Evolutionary conservation across 2,329 filamentous ascomycete species (phyloP).

Genomic region (Fusarium heterosporum): DNA sequence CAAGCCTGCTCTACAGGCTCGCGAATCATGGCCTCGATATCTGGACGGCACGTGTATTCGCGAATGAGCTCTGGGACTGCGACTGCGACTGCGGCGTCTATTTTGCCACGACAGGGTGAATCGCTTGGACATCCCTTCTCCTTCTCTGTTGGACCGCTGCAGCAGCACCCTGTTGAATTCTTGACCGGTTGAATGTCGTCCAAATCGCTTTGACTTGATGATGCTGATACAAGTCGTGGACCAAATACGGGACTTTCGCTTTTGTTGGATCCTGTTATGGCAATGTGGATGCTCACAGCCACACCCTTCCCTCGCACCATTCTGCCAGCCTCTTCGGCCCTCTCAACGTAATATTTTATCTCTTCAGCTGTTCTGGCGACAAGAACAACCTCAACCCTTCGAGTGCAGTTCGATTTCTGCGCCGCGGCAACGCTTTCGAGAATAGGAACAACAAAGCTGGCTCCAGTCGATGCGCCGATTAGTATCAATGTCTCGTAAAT

Average conservation of each 20-base stretch:
- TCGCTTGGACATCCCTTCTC: conserved; percentile 29
- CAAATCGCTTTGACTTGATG: conserved; percentile 34
- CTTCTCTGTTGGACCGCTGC: conserved; percentile 30
- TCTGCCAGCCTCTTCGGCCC: conserved; percentile 59
- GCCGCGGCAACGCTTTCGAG: conserved; percentile 64
- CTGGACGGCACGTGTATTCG: conserved; percentile 60
- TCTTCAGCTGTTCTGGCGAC: conserved; percentile 64
- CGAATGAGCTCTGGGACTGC: conserved; percentile 51
- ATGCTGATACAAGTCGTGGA: conserved; percentile 44
- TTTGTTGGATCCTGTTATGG: conserved; percentile 58
- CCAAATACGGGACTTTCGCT: conserved; percentile 41
- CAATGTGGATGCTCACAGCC: conserved; percentile 64
- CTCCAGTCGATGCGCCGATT: conserved; percentile 72
- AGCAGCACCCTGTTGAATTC: conserved; percentile 41
- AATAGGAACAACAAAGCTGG: conserved; percentile 70
- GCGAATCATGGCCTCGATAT: conserved; percentile 64
- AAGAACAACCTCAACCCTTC: conserved; percentile 65
- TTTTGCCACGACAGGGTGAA: conserved; percentile 24
- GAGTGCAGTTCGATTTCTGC: conserved; percentile 59
- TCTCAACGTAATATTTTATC: conserved; percentile 65
- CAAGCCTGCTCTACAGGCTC: conserved; percentile 66
- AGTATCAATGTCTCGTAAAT: conserved; percentile 70
- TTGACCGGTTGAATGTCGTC: conserved; percentile 35
- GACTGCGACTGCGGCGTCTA: conserved; percentile 3
- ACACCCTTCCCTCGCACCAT: conserved; percentile 59